Percentiles rank a stretch among this genome's conserved stretches.
Conservation (phyloP, 441 rosid species). For the Gossypium trilobum region DNA sequence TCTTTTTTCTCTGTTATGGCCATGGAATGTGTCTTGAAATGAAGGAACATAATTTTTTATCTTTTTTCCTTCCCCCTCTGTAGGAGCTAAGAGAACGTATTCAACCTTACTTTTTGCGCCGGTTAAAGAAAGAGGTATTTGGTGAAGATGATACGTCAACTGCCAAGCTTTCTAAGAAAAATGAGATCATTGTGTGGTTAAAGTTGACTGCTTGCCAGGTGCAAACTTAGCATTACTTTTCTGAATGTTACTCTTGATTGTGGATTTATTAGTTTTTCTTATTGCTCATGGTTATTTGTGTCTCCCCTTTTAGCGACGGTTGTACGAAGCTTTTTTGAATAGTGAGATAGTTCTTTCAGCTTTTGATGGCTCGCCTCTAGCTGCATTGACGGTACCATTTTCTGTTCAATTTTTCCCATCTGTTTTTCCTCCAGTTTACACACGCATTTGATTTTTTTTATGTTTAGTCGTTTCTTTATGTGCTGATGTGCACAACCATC, state of each 20-base stretch:
- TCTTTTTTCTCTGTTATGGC: not conserved
- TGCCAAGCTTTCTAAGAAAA: constrained; percentile 74
- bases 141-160: constrained; percentile 40
- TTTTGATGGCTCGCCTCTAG: constrained; percentile 89
- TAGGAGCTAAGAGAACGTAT: constrained; percentile 83
- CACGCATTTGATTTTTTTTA: not conserved
- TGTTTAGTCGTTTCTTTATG: not conserved
- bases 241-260: not conserved
- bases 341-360: constrained; percentile 90
- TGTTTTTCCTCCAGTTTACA: not conserved
- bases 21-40: constrained; percentile 5
- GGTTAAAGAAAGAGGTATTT: constrained; percentile 80
- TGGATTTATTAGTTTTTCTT: constrained; percentile 14
- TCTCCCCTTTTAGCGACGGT: constrained; percentile 50
- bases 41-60: not conserved
- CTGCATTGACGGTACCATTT: constrained; percentile 76
- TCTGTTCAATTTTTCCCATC: constrained; percentile 5
- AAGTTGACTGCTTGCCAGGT: constrained; percentile 83
- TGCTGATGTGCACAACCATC: not conserved
- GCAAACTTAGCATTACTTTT: not conserved
- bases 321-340: constrained; percentile 79
- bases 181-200: constrained; percentile 87
- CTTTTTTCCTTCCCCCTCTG: constrained; percentile 7
- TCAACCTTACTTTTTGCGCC: constrained; percentile 87
- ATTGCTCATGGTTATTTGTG: constrained; percentile 3